These are phyloP conservation scores for Alloteropsis semialata DNA, from an alignment of 176 grass and related monocot genomes.

Conservation along the genomic window DNA sequence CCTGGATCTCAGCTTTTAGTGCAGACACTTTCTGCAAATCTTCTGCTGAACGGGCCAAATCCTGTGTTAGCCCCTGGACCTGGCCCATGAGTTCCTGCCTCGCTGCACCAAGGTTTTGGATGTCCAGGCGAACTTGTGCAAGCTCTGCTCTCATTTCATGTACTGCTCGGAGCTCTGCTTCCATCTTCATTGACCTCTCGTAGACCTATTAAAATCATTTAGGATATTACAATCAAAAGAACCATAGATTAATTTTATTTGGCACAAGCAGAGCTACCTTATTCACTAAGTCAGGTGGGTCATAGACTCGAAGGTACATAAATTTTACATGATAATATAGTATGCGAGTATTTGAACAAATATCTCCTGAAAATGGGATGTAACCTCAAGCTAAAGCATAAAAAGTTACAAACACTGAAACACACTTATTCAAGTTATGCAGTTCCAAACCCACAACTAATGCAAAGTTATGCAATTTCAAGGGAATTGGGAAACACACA, in stretches of 20 bases:
- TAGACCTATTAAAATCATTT: constrained; percentile 36
- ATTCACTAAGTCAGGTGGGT: constrained; percentile 11
- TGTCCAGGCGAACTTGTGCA: constrained; percentile 52
- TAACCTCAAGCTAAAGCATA: background rate
- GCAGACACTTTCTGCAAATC: constrained; percentile 68
- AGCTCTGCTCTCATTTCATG: constrained; percentile 61
- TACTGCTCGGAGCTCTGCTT: constrained; percentile 42
- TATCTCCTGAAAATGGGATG: background rate
- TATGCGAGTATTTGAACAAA: constrained; percentile 7
- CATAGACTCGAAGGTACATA: background rate
- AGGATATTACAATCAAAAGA: constrained; percentile 15
- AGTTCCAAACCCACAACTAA: constrained; percentile 4
- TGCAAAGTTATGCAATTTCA: background rate
- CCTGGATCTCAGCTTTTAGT: constrained; percentile 70
- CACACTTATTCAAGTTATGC: background rate
- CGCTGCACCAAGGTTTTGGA: constrained; percentile 57
- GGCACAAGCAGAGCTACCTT: background rate
- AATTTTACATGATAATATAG: constrained; percentile 11
- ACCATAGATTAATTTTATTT: constrained; percentile 14
- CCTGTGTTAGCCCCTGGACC: constrained; percentile 61
- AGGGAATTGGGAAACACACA: background rate
- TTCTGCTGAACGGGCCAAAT: constrained; percentile 51
- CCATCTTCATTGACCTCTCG: constrained; percentile 71
- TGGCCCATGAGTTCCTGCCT: constrained; percentile 71
- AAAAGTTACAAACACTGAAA: too few relatives aligned